Conservation (phyloP, 2,329 filamentous ascomycete genomes). For the Aspergillus chevalieri region DNA sequence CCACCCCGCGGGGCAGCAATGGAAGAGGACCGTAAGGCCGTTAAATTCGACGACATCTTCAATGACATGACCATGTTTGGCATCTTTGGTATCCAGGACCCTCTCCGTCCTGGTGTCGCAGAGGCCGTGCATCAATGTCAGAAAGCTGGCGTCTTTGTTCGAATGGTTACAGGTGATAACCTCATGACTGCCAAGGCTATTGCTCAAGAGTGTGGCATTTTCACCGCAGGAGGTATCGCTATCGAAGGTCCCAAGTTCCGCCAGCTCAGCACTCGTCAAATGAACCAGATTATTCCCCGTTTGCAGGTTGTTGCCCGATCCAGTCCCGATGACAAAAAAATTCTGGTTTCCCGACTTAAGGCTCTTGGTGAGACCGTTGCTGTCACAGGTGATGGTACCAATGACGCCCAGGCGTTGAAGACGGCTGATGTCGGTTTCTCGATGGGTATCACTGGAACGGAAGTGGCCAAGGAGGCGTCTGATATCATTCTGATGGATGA, state of each 20-base stretch:
- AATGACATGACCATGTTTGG: conserved; percentile 62
- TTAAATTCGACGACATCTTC: conserved; percentile 63
- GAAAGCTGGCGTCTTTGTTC: conserved; percentile 68
- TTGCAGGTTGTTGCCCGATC: conserved; percentile 68
- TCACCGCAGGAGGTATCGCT: conserved; percentile 60
- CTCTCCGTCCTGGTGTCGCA: conserved; percentile 66
- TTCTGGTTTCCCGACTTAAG: conserved; percentile 65
- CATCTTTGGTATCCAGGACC: conserved; percentile 76
- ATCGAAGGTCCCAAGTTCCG: conserved; percentile 76
- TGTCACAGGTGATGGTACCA: conserved; percentile 77
- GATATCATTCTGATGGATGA: conserved; percentile 84
- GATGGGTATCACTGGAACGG: conserved; percentile 77
- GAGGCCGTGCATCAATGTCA: conserved; percentile 69
- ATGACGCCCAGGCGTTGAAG: conserved; percentile 75
- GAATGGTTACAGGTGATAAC: conserved; percentile 84
- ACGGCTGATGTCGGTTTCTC: conserved; percentile 78
- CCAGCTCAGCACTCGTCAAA: conserved; percentile 60
- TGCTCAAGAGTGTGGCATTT: conserved; percentile 70
- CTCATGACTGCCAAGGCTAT: conserved; percentile 73
- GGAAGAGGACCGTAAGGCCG: conserved; percentile 55
- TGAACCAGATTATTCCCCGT: conserved; percentile 61
- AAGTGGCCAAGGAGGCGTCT: conserved; percentile 78
- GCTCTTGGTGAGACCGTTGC: conserved; percentile 71
- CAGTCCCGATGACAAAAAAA: conserved; percentile 70
- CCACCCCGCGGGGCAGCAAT: conserved; percentile 60